Percentiles rank a stretch among this genome's conserved stretches.
phyloP scores from a whole-genome alignment of 2,329 filamentous ascomycete species.

The Epichloe brachyelytri region DNA sequence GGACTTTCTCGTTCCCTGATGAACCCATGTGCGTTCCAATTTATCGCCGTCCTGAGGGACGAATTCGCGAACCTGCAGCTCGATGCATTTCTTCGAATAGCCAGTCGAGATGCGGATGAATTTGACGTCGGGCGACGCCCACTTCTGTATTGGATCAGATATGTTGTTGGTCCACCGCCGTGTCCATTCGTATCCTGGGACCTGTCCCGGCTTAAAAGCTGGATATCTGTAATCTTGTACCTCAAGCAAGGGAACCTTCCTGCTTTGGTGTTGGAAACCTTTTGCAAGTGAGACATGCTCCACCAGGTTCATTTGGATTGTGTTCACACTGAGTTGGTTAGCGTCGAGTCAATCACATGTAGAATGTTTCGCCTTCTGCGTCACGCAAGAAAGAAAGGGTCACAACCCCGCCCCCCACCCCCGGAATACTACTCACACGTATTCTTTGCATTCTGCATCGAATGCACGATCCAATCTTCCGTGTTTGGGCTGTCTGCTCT shows the following conservation, averaged over 20 bases:
- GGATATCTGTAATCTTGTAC: slow-evolving; percentile 47
- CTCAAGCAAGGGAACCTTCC: slow-evolving; percentile 44
- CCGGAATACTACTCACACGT: slow-evolving; percentile 31
- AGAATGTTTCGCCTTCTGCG: neutral
- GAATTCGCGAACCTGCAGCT: slow-evolving; percentile 41
- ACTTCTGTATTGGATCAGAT: slow-evolving; percentile 41
- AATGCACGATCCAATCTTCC: slow-evolving; percentile 46
- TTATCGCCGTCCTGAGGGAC: slow-evolving; percentile 42
- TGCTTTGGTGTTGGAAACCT: slow-evolving; percentile 34
- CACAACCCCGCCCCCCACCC: too few species aligned
- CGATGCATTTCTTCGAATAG: slow-evolving; percentile 34
- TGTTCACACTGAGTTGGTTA: slow-evolving; percentile 34
- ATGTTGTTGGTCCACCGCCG: slow-evolving; percentile 43
- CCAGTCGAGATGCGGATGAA: slow-evolving; percentile 40
- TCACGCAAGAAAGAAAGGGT: neutral
- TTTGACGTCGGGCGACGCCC: slow-evolving; percentile 39
- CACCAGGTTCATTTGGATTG: slow-evolving; percentile 32
- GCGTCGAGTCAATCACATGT: neutral
- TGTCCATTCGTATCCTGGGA: slow-evolving; percentile 47
- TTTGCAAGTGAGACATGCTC: slow-evolving; percentile 39
- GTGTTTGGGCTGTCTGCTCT: slow-evolving; percentile 42
- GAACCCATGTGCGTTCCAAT: slow-evolving; percentile 40
- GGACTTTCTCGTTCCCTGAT: slow-evolving; percentile 30
- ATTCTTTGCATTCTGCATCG: slow-evolving; percentile 50
- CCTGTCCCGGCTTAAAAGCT: slow-evolving; percentile 44